phyloP scores from a whole-genome alignment of 2,329 filamentous ascomycete species.

The Trichoderma harzianum region DNA sequence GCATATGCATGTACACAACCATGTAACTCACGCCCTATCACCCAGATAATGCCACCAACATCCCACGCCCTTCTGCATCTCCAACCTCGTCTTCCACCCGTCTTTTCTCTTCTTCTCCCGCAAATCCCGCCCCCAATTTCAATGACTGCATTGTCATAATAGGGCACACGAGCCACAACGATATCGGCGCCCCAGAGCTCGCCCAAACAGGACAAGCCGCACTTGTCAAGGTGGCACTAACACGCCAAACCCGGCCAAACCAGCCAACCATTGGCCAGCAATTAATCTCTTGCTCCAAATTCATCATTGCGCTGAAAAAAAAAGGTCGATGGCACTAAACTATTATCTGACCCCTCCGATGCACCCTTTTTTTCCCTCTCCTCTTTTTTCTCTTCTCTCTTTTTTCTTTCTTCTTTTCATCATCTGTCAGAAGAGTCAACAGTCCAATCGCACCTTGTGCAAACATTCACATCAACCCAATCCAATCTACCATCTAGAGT shows the following conservation, averaged over 20 bases:
- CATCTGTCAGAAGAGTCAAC: slow-evolving; percentile 17
- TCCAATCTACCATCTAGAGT: slow-evolving; percentile 11
- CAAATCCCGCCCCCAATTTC: not conserved
- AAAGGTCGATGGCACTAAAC: slow-evolving; percentile 2
- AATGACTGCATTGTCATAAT: not conserved
- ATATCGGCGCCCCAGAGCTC: slow-evolving; percentile 16
- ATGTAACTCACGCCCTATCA: not conserved
- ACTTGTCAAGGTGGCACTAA: not conserved
- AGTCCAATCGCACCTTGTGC: slow-evolving; percentile 2
- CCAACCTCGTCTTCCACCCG: not conserved
- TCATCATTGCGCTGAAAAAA: not conserved
- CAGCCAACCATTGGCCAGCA: slow-evolving; percentile 6
- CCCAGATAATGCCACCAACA: not conserved
- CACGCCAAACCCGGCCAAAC: not conserved
- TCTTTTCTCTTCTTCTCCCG: not conserved
- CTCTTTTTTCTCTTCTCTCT: slow-evolving; percentile 1
- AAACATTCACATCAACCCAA: not conserved
- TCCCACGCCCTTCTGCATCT: not conserved
- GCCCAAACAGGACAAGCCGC: slow-evolving; percentile 6
- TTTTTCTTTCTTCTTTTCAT: not conserved
- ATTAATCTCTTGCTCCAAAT: slow-evolving; percentile 2
- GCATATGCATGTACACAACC: not conserved
- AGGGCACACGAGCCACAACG: slow-evolving; percentile 10
- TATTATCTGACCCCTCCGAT: not conserved
- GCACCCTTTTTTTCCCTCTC: slow-evolving; percentile 19